Conservation (phyloP, 306 rosid species). For the Cicer chorassanicum region DNA sequence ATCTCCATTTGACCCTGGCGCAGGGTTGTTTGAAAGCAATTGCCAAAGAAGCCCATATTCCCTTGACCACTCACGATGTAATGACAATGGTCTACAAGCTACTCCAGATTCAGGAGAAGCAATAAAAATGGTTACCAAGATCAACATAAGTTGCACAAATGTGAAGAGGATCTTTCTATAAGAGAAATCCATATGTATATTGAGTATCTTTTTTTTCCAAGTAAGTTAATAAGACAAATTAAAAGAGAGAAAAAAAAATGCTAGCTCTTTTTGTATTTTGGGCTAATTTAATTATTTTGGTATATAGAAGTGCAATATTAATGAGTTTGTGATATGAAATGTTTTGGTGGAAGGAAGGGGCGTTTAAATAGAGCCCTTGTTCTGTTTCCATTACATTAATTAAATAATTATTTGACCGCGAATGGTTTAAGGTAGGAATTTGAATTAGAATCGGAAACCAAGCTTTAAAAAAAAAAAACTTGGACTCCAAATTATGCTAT, state of each 20-base stretch:
- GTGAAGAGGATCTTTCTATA: slow-evolving; percentile 28
- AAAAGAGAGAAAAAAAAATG: background rate
- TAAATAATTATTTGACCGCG: background rate
- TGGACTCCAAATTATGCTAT: too few species aligned
- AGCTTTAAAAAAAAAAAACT: too few species aligned
- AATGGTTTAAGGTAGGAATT: background rate
- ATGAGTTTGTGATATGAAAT: slow-evolving; percentile 17
- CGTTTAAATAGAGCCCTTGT: background rate
- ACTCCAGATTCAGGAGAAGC: slow-evolving; percentile 35
- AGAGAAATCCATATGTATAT: slow-evolving; percentile 35
- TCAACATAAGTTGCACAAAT: slow-evolving; percentile 27
- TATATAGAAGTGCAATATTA: background rate
- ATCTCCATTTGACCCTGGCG: background rate
- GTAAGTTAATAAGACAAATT: background rate
- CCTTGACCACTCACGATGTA: slow-evolving; percentile 21
- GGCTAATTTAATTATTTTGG: background rate
- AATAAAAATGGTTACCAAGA: slow-evolving; percentile 18
- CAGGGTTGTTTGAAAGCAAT: slow-evolving; percentile 29
- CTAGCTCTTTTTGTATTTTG: background rate
- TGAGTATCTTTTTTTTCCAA: background rate
- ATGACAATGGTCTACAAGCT: slow-evolving; percentile 41
- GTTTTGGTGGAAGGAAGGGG: background rate
- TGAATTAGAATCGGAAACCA: too few species aligned
- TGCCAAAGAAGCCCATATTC: slow-evolving; percentile 38
- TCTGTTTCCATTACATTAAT: background rate